phyloP scores from a whole-genome alignment of 257 asterid genomes.

The Asclepias syriaca region DNA sequence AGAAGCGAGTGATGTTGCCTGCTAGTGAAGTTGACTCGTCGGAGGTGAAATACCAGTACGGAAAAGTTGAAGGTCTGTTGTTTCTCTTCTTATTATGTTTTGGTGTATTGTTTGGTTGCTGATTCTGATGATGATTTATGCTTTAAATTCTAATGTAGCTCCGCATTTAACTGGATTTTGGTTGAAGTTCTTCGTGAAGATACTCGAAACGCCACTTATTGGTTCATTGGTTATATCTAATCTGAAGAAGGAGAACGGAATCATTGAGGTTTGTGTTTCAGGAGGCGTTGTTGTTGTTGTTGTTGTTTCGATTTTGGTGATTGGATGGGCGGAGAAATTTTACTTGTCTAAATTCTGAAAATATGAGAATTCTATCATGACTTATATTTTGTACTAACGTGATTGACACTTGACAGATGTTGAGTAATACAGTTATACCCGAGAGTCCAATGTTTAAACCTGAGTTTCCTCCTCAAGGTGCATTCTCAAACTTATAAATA shows the following conservation, averaged over 20 bases:
- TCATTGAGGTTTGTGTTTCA: constrained; percentile 49
- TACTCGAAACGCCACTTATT: constrained; percentile 56
- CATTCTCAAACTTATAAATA: constrained; percentile 6
- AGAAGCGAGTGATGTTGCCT: constrained; percentile 75
- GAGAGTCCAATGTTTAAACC: constrained; percentile 92
- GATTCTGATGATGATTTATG: not conserved
- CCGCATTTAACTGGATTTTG: constrained; percentile 84
- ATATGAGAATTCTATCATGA: not conserved
- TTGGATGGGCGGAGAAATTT: not conserved
- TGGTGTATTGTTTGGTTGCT: not conserved
- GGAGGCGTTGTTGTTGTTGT: not conserved
- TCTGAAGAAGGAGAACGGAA: constrained; percentile 59
- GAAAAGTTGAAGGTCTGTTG: constrained; percentile 54
- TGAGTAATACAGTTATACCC: constrained; percentile 83
- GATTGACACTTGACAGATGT: constrained; percentile 40
- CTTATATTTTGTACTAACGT: constrained; percentile 1
- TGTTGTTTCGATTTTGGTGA: not conserved
- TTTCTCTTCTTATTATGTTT: not conserved
- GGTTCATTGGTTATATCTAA: constrained; percentile 51
- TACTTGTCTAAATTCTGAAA: not conserved
- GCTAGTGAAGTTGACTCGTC: constrained; percentile 67
- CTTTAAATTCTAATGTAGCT: constrained; percentile 42
- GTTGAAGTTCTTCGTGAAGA: constrained; percentile 53
- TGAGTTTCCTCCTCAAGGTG: constrained; percentile 95
- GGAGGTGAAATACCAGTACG: constrained; percentile 53